Evolutionary conservation across 345 rosid species (phyloP).

Genomic region (Eucalyptus erythrocorys): DNA sequence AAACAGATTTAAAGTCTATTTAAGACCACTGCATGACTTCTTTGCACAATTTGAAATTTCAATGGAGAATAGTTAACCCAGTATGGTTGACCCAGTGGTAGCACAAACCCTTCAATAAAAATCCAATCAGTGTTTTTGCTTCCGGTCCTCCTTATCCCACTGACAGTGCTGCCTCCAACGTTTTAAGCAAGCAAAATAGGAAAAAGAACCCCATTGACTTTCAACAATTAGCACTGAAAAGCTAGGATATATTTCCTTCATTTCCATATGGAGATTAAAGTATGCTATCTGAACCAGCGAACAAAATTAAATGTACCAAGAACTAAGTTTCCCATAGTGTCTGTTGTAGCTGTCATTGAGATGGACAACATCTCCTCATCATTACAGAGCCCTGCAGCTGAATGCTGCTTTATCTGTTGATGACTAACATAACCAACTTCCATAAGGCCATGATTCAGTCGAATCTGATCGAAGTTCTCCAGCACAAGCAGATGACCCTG

Average conservation of each 20-base stretch:
- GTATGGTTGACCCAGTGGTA: not conserved
- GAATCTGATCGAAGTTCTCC: constrained; percentile 46
- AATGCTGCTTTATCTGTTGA: constrained; percentile 4
- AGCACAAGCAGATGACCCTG: constrained; percentile 90
- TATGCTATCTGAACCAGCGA: not conserved
- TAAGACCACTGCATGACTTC: not conserved
- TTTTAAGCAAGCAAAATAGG: not conserved
- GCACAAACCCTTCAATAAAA: not conserved
- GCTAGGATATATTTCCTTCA: not conserved
- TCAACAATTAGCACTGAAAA: not conserved
- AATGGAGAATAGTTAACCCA: not conserved
- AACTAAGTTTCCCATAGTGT: constrained; percentile 55
- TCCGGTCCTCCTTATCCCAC: not conserved
- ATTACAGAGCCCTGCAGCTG: constrained; percentile 23
- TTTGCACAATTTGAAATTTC: not conserved
- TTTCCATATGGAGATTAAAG: not conserved
- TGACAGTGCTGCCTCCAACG: not conserved
- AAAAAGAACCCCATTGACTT: not conserved
- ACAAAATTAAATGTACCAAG: constrained; percentile 40
- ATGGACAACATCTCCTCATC: constrained; percentile 35
- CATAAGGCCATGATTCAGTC: constrained; percentile 79
- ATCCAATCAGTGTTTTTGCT: not conserved
- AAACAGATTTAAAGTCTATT: not conserved
- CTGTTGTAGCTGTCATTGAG: constrained; percentile 90
- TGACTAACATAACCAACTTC: constrained; percentile 62